Evolutionary conservation across 2,329 filamentous ascomycete genomes (phyloP), one percentile per base, ranked within the genome.

Genomic region (Pestalotiopsis sp.): DNA sequence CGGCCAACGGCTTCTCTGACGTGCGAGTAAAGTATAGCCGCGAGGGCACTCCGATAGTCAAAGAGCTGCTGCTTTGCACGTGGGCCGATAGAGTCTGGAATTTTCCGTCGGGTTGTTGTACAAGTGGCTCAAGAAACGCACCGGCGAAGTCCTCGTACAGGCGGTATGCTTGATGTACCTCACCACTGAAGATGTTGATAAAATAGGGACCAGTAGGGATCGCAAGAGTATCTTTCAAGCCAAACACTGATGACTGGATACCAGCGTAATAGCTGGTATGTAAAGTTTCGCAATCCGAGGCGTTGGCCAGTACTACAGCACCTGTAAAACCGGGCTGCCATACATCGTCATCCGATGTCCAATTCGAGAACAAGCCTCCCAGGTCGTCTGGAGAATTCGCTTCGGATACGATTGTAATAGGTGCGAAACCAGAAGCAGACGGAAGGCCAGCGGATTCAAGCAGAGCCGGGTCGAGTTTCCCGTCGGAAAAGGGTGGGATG

Each of bases 11-110:
- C 23, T 52, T 45, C n/a, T 20, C 62, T 2, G 62, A 39, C 6
- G 38, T 25, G 13, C 31, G 62, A 7, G 17, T 36, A 13, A 38
- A n/a, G 39, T 65, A 65, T 2, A 65, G 38, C 1, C 62, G 38
- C 17, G n/a, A 25, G 4, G 62, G 62, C n/a, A 65, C 62, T 11
- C 31, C 62, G 20, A 65, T 31, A 17, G 62, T 41, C 38, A 59
- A n/a, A 7, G 45, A 52, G 17, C 14, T n/a, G 45, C 45, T 52
- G 45, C 45, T 52, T n/a, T 52, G 45, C 20, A 78, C 73, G 56
- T 78, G 77, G 3, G 79, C 79, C 0, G 79, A 80, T 38, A 81
- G 69, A 13, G 76, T 67, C 69, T 78, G 76, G 70, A 80, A 80
- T 20, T 66, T 71, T 31, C 76, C 78, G 0, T 78, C 71, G 0